A percentile compares a stretch with the other conserved stretches of the same genome.
phyloP scores from a whole-genome alignment of 345 rosid species.

The Linum tenue region DNA sequence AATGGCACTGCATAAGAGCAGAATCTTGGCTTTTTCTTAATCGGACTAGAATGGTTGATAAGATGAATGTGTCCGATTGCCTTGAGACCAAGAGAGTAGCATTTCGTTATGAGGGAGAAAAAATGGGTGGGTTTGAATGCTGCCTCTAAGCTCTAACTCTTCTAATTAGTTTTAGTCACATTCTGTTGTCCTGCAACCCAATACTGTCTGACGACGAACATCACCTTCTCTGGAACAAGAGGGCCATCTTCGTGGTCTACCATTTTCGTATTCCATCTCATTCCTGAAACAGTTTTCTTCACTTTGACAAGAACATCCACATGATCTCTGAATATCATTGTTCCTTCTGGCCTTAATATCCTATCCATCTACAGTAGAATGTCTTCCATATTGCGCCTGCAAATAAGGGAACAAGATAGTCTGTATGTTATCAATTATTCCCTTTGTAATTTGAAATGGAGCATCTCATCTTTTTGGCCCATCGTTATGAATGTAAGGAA shows the following conservation, averaged over 20 bases:
- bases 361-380: slow-evolving; percentile 3
- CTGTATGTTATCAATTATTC: not conserved
- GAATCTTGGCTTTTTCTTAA: not conserved
- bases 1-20: not conserved
- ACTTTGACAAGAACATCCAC: not conserved
- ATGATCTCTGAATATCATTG: not conserved
- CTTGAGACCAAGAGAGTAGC: not conserved
- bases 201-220: not conserved
- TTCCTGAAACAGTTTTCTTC: not conserved
- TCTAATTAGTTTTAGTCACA: not conserved
- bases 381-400: not conserved
- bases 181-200: not conserved
- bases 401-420: too few relatives aligned
- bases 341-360: not conserved
- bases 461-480: not conserved
- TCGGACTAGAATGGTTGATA: not conserved
- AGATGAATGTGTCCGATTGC: not conserved
- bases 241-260: slow-evolving; percentile 3
- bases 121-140: not conserved
- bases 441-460: too few relatives aligned
- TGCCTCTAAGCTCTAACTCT: not conserved
- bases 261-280: slow-evolving; percentile 7
- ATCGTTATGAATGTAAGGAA: not conserved
- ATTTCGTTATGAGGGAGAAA: slow-evolving; percentile 4
- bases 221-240: not conserved